These are phyloP conservation scores for Trichoderma citrinoviride DNA, from an alignment of 2,329 filamentous ascomycete species.

Conservation along the genomic window DNA sequence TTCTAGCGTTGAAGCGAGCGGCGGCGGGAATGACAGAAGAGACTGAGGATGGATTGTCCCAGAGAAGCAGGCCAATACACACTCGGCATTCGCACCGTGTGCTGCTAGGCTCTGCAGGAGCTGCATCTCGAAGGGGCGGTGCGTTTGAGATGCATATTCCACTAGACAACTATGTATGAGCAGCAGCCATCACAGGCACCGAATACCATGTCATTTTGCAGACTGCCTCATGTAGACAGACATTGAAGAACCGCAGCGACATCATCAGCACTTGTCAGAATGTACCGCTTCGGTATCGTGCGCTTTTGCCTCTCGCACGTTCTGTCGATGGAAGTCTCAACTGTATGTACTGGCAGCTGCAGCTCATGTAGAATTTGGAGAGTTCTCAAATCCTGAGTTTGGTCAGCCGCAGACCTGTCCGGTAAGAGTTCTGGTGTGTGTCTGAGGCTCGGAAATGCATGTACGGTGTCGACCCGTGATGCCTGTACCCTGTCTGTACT, in stretches of 20 bases:
- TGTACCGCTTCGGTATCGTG: too few relatives aligned
- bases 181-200: not conserved
- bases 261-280: not conserved
- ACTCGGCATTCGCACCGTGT: not conserved
- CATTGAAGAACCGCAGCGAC: not conserved
- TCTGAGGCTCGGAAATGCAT: too few relatives aligned
- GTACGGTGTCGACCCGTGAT: not conserved
- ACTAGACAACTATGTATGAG: too few relatives aligned
- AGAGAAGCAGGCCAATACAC: not conserved
- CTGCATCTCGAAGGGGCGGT: constrained; percentile 1
- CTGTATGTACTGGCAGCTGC: not conserved
- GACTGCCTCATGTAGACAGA: too few relatives aligned
- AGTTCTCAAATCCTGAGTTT: not conserved
- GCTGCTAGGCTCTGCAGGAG: not conserved
- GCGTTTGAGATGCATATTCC: not conserved
- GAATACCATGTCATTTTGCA: not conserved
- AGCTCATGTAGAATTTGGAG: not conserved
- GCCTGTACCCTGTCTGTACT: not conserved
- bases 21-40: not conserved
- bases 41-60: not conserved
- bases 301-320: too few relatives aligned
- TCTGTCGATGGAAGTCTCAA: too few relatives aligned
- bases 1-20: not conserved
- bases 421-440: too few relatives aligned
- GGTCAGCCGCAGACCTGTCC: not conserved